phyloP scores from a whole-genome alignment of 495 filamentous ascomycete species.

The Tuber magnatum region DNA sequence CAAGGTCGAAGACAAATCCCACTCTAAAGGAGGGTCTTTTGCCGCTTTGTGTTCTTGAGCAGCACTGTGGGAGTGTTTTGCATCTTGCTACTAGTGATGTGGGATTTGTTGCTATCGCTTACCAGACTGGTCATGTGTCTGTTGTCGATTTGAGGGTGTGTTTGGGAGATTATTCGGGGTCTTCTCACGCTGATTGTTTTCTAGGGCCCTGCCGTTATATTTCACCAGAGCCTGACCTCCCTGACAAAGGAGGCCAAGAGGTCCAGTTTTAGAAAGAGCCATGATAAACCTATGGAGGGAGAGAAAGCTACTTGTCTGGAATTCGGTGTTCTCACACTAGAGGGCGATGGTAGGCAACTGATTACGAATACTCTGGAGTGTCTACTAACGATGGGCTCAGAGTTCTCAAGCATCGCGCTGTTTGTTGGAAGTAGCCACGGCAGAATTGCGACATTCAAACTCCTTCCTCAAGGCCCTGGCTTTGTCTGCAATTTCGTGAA shows the following conservation, averaged over 20 bases:
- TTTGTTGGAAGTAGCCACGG: constrained; percentile 86
- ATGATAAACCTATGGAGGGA: constrained; percentile 43
- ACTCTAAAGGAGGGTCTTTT: constrained; percentile 71
- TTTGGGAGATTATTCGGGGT: background rate
- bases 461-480: constrained; percentile 63
- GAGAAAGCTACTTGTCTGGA: constrained; percentile 75
- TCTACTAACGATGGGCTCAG: constrained; percentile 44
- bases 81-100: constrained; percentile 78
- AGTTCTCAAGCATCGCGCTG: constrained; percentile 86
- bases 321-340: constrained; percentile 88
- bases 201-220: constrained; percentile 81
- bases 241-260: constrained; percentile 64
- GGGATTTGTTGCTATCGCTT: constrained; percentile 82
- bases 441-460: constrained; percentile 77
- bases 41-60: constrained; percentile 71
- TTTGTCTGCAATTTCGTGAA: constrained; percentile 72
- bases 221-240: constrained; percentile 58
- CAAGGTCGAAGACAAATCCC: constrained; percentile 68
- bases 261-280: constrained; percentile 55
- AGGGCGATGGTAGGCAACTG: constrained; percentile 60
- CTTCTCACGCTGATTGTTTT: constrained; percentile 9
- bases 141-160: constrained; percentile 63
- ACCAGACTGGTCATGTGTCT: constrained; percentile 66
- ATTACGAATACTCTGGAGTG: background rate
- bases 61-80: constrained; percentile 69